A percentile compares a stretch with the other conserved stretches of the same genome.
Conservation (phyloP, 148 eudicot genomes). For the Limonium bicolor region DNA sequence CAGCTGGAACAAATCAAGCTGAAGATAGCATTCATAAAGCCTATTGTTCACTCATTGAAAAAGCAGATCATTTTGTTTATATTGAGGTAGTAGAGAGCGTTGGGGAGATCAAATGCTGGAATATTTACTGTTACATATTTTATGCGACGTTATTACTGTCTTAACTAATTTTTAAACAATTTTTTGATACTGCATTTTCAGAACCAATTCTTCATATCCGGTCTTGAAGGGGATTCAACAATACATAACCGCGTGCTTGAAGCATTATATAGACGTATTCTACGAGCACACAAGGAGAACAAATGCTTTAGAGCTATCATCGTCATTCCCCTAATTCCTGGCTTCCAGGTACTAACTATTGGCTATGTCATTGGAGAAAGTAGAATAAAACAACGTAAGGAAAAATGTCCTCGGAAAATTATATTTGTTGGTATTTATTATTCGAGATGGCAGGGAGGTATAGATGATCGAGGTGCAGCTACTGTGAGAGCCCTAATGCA, state of each 20-base stretch:
- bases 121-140: not conserved
- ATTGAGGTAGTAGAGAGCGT: slow-evolving; percentile 63
- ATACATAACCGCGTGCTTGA: slow-evolving; percentile 84
- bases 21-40: slow-evolving; percentile 97
- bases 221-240: slow-evolving; percentile 64
- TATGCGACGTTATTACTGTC: no score
- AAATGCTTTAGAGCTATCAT: slow-evolving; percentile 78
- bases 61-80: slow-evolving; percentile 74
- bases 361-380: slow-evolving; percentile 1
- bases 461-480: slow-evolving; percentile 98
- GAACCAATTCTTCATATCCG: slow-evolving; percentile 99
- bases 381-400: not conserved
- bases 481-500: slow-evolving; percentile 96
- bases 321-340: slow-evolving; percentile 88
- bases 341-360: slow-evolving; percentile 66
- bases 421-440: slow-evolving; percentile 8
- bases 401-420: no score
- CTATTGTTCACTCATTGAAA: slow-evolving; percentile 84
- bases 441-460: slow-evolving; percentile 57
- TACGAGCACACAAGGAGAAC: slow-evolving; percentile 59
- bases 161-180: no score
- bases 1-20: slow-evolving; percentile 91
- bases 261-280: slow-evolving; percentile 57
- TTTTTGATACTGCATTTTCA: slow-evolving; percentile 17
- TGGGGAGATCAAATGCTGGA: no score